These are phyloP conservation scores for Amanita rubescens DNA, from an alignment of 768 basidiomycete species.

Conservation along the genomic window DNA sequence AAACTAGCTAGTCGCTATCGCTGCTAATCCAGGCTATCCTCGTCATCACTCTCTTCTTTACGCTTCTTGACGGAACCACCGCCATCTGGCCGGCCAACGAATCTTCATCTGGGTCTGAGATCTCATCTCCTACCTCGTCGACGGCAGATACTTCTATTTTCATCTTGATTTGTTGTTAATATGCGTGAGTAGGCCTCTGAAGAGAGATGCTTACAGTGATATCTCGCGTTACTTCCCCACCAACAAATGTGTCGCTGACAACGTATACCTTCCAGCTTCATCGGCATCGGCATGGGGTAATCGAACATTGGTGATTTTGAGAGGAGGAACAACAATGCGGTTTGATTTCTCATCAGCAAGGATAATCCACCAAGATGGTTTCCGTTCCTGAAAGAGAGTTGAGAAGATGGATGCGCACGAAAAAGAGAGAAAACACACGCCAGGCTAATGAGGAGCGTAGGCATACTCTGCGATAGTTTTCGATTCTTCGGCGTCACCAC, in stretches of 20 bases:
- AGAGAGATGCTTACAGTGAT: constrained; percentile 51
- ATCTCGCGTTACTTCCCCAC: constrained; percentile 65
- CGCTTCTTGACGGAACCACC: constrained; percentile 69
- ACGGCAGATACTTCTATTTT: constrained; percentile 46
- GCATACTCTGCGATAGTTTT: not conserved
- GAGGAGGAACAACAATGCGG: constrained; percentile 80
- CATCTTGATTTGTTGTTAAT: not conserved
- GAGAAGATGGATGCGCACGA: not conserved
- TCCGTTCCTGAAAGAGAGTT: constrained; percentile 28
- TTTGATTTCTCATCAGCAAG: constrained; percentile 83
- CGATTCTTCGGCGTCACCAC: not conserved
- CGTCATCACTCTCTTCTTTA: constrained; percentile 38
- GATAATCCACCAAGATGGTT: constrained; percentile 88
- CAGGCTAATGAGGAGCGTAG: constrained; percentile 64
- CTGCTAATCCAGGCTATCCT: constrained; percentile 32
- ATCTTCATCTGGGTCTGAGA: constrained; percentile 97
- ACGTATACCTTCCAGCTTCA: constrained; percentile 75
- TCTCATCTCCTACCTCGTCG: constrained; percentile 75
- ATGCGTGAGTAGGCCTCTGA: not conserved
- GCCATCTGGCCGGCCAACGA: constrained; percentile 97
- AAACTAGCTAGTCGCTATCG: constrained; percentile 19
- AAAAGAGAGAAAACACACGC: constrained; percentile 31
- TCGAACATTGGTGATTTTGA: constrained; percentile 63
- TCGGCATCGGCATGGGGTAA: constrained; percentile 19
- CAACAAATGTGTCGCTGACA: constrained; percentile 84